These are phyloP conservation scores for Tetrapisispora namnaoensis DNA, from an alignment of 805 yeast species.

Conservation along the genomic window DNA sequence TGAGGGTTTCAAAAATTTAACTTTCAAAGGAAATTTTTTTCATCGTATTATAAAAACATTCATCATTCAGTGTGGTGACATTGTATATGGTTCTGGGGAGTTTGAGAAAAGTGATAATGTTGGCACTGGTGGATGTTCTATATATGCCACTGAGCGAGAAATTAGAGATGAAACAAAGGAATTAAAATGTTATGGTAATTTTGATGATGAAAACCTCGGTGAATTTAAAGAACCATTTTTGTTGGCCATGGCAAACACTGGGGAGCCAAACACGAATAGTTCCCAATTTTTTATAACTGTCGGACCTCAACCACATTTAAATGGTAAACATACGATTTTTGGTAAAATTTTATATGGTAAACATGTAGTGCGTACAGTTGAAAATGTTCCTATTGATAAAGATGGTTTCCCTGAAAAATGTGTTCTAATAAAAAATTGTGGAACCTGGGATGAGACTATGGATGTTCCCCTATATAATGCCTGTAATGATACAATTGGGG, in stretches of 20 bases:
- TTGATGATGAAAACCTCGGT: slow-evolving; percentile 49
- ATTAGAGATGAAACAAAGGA: slow-evolving; percentile 5
- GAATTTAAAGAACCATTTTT: slow-evolving; percentile 37
- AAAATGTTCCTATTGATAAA: slow-evolving; percentile 38
- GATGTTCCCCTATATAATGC: slow-evolving; percentile 54
- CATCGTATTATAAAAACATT: slow-evolving; percentile 61
- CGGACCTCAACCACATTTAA: slow-evolving; percentile 60
- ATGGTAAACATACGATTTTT: slow-evolving; percentile 67
- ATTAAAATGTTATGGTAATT: slow-evolving; percentile 30
- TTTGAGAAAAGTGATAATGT: slow-evolving; percentile 19
- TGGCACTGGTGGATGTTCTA: slow-evolving; percentile 41
- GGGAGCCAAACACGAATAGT: slow-evolving; percentile 38
- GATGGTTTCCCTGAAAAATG: slow-evolving; percentile 35
- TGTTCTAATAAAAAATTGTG: slow-evolving; percentile 48
- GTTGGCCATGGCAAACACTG: slow-evolving; percentile 57
- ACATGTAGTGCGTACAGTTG: slow-evolving; percentile 58
- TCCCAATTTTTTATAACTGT: slow-evolving; percentile 69
- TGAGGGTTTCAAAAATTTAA: slow-evolving; percentile 19
- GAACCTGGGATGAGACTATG: slow-evolving; percentile 47
- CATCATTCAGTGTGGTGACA: slow-evolving; percentile 62
- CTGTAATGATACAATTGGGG: slow-evolving; percentile 49
- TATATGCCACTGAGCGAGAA: slow-evolving; percentile 26
- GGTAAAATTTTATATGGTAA: slow-evolving; percentile 64
- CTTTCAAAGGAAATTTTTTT: slow-evolving; percentile 40
- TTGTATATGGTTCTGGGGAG: slow-evolving; percentile 31